These are phyloP conservation scores for Diaporthe sp. DNA, from an alignment of 2,329 filamentous ascomycete species.

Conservation along the genomic window DNA sequence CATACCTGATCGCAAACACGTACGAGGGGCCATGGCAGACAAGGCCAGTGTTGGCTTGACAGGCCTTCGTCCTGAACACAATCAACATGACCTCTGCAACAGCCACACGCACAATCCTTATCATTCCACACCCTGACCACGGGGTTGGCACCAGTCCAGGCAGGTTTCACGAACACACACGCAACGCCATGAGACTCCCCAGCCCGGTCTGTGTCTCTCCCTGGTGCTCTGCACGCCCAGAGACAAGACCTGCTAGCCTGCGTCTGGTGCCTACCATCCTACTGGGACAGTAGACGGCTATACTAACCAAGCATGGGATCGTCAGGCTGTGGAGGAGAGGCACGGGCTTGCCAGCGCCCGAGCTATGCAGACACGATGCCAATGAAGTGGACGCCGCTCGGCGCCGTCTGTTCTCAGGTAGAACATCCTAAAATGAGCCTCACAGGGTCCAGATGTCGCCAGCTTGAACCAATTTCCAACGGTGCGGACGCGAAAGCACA, in stretches of 20 bases:
- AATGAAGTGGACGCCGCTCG: constrained; percentile 7
- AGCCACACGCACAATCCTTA: constrained; percentile 7
- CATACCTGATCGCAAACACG: neutral
- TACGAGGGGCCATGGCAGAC: neutral
- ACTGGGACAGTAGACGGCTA: constrained; percentile 17
- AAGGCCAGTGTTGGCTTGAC: constrained; percentile 8
- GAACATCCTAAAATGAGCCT: constrained; percentile 22
- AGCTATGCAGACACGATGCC: constrained; percentile 19
- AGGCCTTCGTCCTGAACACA: neutral
- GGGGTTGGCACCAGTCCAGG: constrained; percentile 13
- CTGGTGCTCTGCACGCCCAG: neutral
- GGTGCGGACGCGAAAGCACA: constrained; percentile 21
- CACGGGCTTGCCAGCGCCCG: constrained; percentile 15
- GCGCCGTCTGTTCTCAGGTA: constrained; percentile 28
- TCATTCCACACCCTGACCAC: neutral
- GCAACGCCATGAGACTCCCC: neutral
- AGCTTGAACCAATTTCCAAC: constrained; percentile 24
- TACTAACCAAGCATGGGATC: constrained; percentile 11
- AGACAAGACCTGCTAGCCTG: neutral
- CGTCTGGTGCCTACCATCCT: constrained; percentile 10
- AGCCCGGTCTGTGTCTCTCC: neutral
- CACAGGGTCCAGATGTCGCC: constrained; percentile 25
- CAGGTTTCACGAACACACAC: constrained; percentile 19
- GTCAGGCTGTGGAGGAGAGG: neutral
- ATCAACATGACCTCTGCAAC: neutral